phyloP scores from a whole-genome alignment of 2,329 filamentous ascomycete species.

The Xylaria sp. region DNA sequence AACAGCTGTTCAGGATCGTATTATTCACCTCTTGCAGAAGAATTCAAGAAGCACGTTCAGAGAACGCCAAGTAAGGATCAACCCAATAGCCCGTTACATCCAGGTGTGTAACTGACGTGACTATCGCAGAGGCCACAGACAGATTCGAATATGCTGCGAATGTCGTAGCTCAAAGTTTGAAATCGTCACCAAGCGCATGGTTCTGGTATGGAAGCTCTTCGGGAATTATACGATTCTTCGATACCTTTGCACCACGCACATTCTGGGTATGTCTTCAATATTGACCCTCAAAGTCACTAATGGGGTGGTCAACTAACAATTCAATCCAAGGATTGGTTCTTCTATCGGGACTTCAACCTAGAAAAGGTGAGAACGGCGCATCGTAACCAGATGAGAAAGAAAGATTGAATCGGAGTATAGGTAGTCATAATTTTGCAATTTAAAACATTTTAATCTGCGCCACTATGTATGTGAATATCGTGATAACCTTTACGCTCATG shows the following conservation, averaged over 20 bases:
- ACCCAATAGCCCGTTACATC: too few species aligned
- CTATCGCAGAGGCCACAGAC: slow-evolving; percentile 27
- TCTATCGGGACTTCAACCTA: too few species aligned
- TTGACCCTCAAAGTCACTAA: background rate
- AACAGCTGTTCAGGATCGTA: slow-evolving; percentile 38
- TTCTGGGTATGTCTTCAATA: slow-evolving; percentile 36
- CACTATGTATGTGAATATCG: too few species aligned
- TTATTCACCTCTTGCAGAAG: slow-evolving; percentile 36
- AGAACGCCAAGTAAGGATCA: slow-evolving; percentile 39
- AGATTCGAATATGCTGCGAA: slow-evolving; percentile 39
- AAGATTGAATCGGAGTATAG: too few species aligned
- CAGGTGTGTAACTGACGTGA: background rate
- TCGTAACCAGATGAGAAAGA: too few species aligned
- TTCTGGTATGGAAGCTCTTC: slow-evolving; percentile 28
- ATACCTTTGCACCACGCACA: slow-evolving; percentile 39
- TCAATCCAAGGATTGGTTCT: background rate
- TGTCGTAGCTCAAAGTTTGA: slow-evolving; percentile 40
- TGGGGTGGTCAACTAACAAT: background rate
- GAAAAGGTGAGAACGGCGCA: too few species aligned
- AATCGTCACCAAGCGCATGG: slow-evolving; percentile 38
- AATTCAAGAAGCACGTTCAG: slow-evolving; percentile 41
- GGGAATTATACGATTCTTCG: slow-evolving; percentile 30
- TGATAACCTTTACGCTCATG: too few species aligned
- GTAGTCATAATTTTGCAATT: too few species aligned
- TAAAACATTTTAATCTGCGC: too few species aligned